A percentile compares a stretch with the other conserved stretches of the same genome.
Evolutionary conservation across 345 rosid species (phyloP).

Genomic region (Anastatica hierochuntica): DNA sequence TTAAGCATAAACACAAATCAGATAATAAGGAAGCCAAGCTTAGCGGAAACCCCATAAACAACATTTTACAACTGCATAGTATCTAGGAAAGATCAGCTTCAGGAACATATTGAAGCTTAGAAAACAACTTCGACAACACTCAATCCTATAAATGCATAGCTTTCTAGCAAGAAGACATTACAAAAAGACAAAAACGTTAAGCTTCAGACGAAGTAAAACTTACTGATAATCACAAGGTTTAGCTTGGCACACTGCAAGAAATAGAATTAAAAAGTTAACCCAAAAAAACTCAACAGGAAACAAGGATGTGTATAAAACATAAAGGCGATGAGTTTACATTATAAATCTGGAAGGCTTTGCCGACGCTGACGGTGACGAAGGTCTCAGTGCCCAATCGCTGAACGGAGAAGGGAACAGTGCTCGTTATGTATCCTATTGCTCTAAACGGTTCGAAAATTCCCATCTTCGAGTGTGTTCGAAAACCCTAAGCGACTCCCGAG

Average conservation of each 20-base stretch:
- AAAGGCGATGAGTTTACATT: conserved; percentile 27
- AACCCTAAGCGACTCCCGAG: background rate
- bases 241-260: conserved; percentile 78
- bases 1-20: conserved; percentile 3
- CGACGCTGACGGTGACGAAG: conserved; percentile 81
- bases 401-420: conserved; percentile 72
- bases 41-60: too few species aligned
- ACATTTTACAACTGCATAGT: too few species aligned
- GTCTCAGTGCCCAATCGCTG: conserved; percentile 87
- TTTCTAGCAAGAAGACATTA: background rate
- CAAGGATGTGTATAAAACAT: background rate
- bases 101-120: background rate
- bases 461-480: conserved; percentile 26
- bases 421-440: conserved; percentile 84
- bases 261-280: background rate
- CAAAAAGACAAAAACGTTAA: background rate
- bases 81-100: too few species aligned
- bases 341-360: conserved; percentile 89
- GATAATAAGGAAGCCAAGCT: background rate
- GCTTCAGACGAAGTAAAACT: conserved; percentile 10
- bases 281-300: background rate
- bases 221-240: conserved; percentile 59
- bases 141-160: background rate
- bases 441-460: conserved; percentile 90
- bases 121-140: too few species aligned